Evolutionary conservation across 768 basidiomycete species (phyloP).

Genomic region (Psilocybe sp.): DNA sequence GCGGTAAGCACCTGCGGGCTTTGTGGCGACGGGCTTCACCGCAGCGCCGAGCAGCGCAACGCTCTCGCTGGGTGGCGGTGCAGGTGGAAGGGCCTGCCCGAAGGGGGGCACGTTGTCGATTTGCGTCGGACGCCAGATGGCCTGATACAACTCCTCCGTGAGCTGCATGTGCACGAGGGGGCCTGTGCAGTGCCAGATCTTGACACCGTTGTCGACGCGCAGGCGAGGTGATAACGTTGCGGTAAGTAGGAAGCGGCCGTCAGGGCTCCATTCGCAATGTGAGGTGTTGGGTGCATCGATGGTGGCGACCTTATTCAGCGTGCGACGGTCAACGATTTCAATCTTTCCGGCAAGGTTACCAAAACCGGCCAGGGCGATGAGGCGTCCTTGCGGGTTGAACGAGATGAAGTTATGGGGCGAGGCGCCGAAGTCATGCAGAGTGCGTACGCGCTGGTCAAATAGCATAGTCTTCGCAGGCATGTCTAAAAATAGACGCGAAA

Average conservation of each 20-base stretch:
- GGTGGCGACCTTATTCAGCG: slow-evolving; percentile 70
- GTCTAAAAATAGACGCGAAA: slow-evolving; percentile 39
- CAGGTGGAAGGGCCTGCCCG: slow-evolving; percentile 59
- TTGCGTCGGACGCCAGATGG: slow-evolving; percentile 75
- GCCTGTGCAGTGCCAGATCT: slow-evolving; percentile 92
- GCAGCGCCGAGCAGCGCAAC: slow-evolving; percentile 46
- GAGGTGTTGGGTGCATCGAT: slow-evolving; percentile 94
- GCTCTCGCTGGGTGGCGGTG: slow-evolving; percentile 63
- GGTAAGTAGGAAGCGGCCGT: slow-evolving; percentile 89
- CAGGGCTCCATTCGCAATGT: slow-evolving; percentile 92
- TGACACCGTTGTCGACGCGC: slow-evolving; percentile 96
- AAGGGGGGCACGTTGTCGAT: slow-evolving; percentile 68
- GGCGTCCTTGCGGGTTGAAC: slow-evolving; percentile 91
- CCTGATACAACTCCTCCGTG: slow-evolving; percentile 89
- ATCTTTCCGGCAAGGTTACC: slow-evolving; percentile 95
- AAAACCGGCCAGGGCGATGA: slow-evolving; percentile 90
- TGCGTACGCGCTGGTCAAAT: slow-evolving; percentile 87
- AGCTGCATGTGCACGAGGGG: slow-evolving; percentile 80
- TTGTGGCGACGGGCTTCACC: slow-evolving; percentile 55
- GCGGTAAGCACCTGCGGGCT: slow-evolving; percentile 85
- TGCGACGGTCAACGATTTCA: slow-evolving; percentile 87
- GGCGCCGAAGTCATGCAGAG: slow-evolving; percentile 87
- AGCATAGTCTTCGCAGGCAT: slow-evolving; percentile 95
- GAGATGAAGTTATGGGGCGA: slow-evolving; percentile 89
- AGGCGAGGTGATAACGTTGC: slow-evolving; percentile 94